Evolutionary conservation across 345 rosid species (phyloP), one percentile per base, ranked within the genome.

Genomic region (Aurinia saxatilis): DNA sequence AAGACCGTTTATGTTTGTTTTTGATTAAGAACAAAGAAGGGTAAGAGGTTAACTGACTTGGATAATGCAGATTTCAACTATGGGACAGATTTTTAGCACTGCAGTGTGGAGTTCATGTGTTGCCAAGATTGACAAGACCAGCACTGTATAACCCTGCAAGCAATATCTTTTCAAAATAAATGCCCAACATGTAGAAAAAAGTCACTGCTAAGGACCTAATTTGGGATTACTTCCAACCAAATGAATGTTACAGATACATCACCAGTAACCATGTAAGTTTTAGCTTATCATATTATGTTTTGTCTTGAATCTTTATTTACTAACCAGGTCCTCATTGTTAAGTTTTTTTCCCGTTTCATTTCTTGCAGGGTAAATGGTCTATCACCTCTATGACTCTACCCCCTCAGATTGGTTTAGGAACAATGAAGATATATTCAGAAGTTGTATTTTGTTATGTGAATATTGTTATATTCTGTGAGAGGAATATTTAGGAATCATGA

Each of bases 121-220:
- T n/a, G n/a, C n/a, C n/a, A n/a, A n/a, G n/a, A n/a, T n/a, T n/a
- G n/a, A n/a, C n/a, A n/a, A n/a, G n/a, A n/a, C n/a, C n/a, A n/a
- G n/a, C n/a, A n/a, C n/a, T n/a, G n/a, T n/a, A n/a, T n/a, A n/a
- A n/a, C n/a, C n/a, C n/a, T n/a, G n/a, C n/a, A 60, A 23, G 97
- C 93, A 2, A 63, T 90, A 35, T 56, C 80, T 40, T 12, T 38
- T 15, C 90, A 86, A 75, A 69, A 67, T 23, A 87, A 83, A 75
- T 95, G 99, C 66, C 99, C 97, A 1, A 82, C 97, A 0, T 95
- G 99, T 75, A 66, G 99, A 90, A 95, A 75, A 83, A 60, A 40
- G 79, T 87, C 10, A 52, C 73, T n/a, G 50, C 18, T 21, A 90
- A 74, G 65, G 89, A 82, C 18, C 82, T 95, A 55, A 86, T 88